phyloP scores from a whole-genome alignment of 2,329 filamentous ascomycete species.

The Elsinoe necatrix region DNA sequence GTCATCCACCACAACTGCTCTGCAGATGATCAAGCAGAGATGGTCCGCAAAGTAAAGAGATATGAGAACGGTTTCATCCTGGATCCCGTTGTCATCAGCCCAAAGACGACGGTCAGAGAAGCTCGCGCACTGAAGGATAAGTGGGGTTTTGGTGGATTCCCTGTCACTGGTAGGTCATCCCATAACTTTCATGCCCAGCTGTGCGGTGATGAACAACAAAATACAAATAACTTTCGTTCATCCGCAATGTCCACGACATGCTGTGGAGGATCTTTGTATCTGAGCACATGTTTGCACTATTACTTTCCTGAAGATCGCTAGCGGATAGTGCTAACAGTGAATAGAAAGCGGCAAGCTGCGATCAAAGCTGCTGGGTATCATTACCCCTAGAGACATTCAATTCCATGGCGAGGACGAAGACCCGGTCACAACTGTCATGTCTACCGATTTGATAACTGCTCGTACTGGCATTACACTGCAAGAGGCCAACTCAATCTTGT shows the following conservation, averaged over 20 bases:
- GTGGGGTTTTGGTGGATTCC: slow-evolving; percentile 98
- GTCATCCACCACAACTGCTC: slow-evolving; percentile 99
- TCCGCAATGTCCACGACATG: slow-evolving; percentile 64
- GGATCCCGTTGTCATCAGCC: slow-evolving; percentile 86
- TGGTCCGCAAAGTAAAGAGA: slow-evolving; percentile 98
- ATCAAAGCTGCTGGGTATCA: slow-evolving; percentile 93
- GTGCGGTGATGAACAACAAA: slow-evolving; percentile 65
- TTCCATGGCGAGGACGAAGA: slow-evolving; percentile 71
- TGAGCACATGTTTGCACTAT: slow-evolving; percentile 20
- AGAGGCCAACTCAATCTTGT: slow-evolving; percentile 88
- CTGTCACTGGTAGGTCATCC: slow-evolving; percentile 77
- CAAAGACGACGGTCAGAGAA: slow-evolving; percentile 80
- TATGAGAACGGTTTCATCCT: slow-evolving; percentile 99
- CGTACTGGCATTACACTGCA: slow-evolving; percentile 69
- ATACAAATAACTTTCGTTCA: slow-evolving; percentile 99
- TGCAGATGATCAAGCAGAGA: slow-evolving; percentile 92
- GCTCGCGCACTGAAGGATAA: slow-evolving; percentile 89
- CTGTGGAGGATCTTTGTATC: slow-evolving; percentile 30
- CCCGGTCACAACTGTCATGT: slow-evolving; percentile 84
- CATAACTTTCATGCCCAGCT: slow-evolving; percentile 20
- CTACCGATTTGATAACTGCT: slow-evolving; percentile 86
- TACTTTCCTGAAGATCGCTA: neutral
- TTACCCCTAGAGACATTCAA: slow-evolving; percentile 96
- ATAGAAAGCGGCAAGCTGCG: slow-evolving; percentile 84
- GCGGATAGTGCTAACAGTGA: slow-evolving; percentile 3